Conservation (phyloP, 1,139 yeast species). For the Protomyces gravidus region DNA sequence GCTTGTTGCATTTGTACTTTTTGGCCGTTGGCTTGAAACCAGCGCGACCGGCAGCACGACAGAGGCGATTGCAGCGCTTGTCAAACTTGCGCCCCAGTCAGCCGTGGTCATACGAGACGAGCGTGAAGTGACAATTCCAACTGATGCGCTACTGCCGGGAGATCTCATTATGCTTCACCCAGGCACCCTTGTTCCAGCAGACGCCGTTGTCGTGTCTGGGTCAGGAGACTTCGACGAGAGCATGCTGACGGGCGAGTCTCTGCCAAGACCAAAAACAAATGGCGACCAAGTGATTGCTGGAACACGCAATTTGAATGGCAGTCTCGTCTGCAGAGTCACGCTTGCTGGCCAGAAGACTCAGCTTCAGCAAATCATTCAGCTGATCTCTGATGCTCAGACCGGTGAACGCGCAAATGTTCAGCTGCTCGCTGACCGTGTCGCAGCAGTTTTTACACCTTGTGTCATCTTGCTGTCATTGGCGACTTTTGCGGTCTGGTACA, state of each 20-base stretch:
- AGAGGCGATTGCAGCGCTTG: constrained; percentile 70
- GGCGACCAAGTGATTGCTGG: constrained; percentile 82
- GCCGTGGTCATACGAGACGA: constrained; percentile 58
- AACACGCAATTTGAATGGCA: constrained; percentile 70
- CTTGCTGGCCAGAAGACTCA: constrained; percentile 78
- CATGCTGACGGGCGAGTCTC: constrained; percentile 80
- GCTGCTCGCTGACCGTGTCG: constrained; percentile 75
- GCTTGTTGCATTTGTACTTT: constrained; percentile 73
- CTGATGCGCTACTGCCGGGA: constrained; percentile 43
- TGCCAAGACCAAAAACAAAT: constrained; percentile 58
- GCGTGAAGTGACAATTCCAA: constrained; percentile 24
- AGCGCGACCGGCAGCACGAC: constrained; percentile 92
- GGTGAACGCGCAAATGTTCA: constrained; percentile 85
- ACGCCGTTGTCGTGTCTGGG: constrained; percentile 74
- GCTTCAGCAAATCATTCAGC: constrained; percentile 74
- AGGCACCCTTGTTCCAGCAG: constrained; percentile 87
- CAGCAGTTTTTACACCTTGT: constrained; percentile 78
- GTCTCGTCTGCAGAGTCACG: constrained; percentile 62
- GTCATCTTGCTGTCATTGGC: constrained; percentile 57
- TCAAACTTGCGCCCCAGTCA: constrained; percentile 72
- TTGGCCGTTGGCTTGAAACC: constrained; percentile 88
- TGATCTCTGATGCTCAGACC: constrained; percentile 80
- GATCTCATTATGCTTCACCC: constrained; percentile 78
- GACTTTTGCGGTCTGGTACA: constrained; percentile 68
- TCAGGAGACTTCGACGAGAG: constrained; percentile 82